These are phyloP conservation scores for Aspergillus fumigatiaffinis DNA, from an alignment of 2,329 filamentous ascomycete genomes.

Conservation along the genomic window DNA sequence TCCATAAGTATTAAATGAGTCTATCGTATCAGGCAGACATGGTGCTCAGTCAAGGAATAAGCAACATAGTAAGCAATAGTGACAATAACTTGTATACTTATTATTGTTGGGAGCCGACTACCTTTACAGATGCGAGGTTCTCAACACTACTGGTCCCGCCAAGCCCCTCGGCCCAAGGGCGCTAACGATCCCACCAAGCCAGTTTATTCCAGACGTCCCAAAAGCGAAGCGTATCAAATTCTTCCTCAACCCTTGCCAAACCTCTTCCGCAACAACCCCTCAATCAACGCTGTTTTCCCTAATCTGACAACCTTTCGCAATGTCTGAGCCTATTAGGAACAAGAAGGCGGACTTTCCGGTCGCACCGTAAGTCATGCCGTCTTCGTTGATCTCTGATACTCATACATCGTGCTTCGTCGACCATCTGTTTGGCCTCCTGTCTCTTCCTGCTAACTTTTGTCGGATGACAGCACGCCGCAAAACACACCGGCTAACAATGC, in stretches of 20 bases:
- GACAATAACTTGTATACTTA: conserved; percentile 2
- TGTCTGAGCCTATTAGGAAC: conserved; percentile 67
- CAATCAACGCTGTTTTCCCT: conserved; percentile 14
- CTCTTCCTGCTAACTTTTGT: conserved; percentile 13
- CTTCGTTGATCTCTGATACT: conserved; percentile 18
- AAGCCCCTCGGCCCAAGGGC: conserved; percentile 40
- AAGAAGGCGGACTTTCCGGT: conserved; percentile 60
- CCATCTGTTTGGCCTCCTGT: not conserved
- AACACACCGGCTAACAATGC: conserved; percentile 96
- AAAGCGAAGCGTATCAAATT: conserved; percentile 36
- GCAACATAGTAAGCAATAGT: not conserved
- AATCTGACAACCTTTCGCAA: conserved; percentile 28
- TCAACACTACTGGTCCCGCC: conserved; percentile 35
- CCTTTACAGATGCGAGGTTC: conserved; percentile 17
- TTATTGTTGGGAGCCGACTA: conserved; percentile 26
- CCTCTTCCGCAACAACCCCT: conserved; percentile 21
- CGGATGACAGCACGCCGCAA: conserved; percentile 76
- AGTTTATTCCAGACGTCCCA: conserved; percentile 31
- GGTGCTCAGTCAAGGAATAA: not conserved
- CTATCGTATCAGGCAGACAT: not conserved
- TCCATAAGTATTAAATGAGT: not conserved
- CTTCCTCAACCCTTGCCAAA: conserved; percentile 29
- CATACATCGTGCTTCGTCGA: not conserved
- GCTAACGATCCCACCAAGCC: conserved; percentile 41
- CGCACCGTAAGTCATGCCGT: conserved; percentile 56